These are phyloP conservation scores for Encephalitozoon cuniculi DNA, from an alignment of 371 early-diverging fungal species.

Conservation along the genomic window DNA sequence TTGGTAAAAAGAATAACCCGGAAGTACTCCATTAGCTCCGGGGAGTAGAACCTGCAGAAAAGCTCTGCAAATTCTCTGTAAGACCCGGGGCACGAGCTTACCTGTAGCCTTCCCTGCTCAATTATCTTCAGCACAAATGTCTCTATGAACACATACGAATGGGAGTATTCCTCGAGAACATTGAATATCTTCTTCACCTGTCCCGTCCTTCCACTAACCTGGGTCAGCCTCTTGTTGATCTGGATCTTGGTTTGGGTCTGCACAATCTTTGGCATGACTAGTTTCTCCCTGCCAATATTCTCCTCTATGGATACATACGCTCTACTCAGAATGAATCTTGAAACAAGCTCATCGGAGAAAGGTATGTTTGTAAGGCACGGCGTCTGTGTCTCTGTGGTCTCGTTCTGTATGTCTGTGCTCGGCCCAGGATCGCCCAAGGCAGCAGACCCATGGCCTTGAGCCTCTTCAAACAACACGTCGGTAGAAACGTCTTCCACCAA, in stretches of 20 bases:
- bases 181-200: conserved; percentile 18
- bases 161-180: conserved; percentile 28
- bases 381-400: background rate
- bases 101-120: conserved; percentile 50
- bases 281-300: background rate
- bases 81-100: conserved; percentile 39
- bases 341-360: conserved; percentile 5
- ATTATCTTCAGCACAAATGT: conserved; percentile 28
- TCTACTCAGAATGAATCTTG: background rate
- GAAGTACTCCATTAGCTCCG: conserved; percentile 20
- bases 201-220: conserved; percentile 43
- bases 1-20: conserved; percentile 29
- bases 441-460: background rate
- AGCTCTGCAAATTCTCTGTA: conserved; percentile 37
- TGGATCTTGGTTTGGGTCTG: conserved; percentile 30
- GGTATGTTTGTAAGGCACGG: background rate
- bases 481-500: background rate
- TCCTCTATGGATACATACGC: conserved; percentile 2
- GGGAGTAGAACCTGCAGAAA: conserved; percentile 8
- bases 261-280: background rate
- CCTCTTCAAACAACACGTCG: background rate
- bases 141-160: conserved; percentile 37
- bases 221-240: conserved; percentile 53
- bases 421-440: too few species aligned
- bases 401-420: background rate